Conservation (phyloP, 305 asterid species). For the Plantago coronopus region DNA sequence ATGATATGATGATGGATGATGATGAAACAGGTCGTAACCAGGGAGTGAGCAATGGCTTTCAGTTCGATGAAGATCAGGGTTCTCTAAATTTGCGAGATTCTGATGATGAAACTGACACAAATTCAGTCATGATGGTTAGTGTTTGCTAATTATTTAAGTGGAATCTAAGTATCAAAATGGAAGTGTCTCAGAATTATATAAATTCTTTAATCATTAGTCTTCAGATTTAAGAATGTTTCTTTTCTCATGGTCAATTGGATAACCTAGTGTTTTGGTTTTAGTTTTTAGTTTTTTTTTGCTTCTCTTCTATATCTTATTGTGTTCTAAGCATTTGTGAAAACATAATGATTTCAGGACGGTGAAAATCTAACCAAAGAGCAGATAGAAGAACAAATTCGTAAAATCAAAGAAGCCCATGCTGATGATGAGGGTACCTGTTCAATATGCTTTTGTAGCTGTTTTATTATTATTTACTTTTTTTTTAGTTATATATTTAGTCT, state of each 20-base stretch:
- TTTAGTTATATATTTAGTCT: slow-evolving; percentile 1
- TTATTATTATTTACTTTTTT: slow-evolving; percentile 12
- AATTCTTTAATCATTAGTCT: too few relatives aligned
- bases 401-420: slow-evolving; percentile 83
- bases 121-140: slow-evolving; percentile 76
- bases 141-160: slow-evolving; percentile 8
- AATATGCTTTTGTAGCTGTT: slow-evolving; percentile 7
- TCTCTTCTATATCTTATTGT: slow-evolving; percentile 3
- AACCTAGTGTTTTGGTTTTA: too few relatives aligned
- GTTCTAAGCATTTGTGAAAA: slow-evolving; percentile 8
- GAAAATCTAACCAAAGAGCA: slow-evolving; percentile 81
- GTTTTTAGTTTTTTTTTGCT: slow-evolving; percentile 3
- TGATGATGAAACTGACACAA: slow-evolving; percentile 76
- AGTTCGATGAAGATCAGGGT: slow-evolving; percentile 72
- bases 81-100: slow-evolving; percentile 59
- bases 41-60: slow-evolving; percentile 39
- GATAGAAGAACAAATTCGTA: slow-evolving; percentile 74
- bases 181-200: too few relatives aligned
- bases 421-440: slow-evolving; percentile 81
- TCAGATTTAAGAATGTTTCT: too few relatives aligned
- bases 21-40: slow-evolving; percentile 41
- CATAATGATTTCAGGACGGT: slow-evolving; percentile 50
- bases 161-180: too few relatives aligned
- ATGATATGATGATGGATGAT: slow-evolving; percentile 80
- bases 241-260: too few relatives aligned